phyloP scores from a whole-genome alignment of 345 rosid genomes.

The Microcos paniculata region DNA sequence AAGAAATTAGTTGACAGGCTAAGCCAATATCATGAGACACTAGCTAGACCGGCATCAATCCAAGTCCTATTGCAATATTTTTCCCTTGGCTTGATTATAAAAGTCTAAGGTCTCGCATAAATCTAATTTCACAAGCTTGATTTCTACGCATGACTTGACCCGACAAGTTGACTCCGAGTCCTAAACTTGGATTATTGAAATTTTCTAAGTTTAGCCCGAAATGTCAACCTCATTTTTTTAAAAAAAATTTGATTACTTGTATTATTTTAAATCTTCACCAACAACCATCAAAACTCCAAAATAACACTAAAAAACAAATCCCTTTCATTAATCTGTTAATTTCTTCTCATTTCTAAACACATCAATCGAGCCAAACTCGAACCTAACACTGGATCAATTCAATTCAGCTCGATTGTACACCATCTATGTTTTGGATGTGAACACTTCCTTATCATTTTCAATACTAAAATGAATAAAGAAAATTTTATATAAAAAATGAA shows the following conservation, averaged over 20 bases:
- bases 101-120: neutral
- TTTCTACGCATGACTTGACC: neutral
- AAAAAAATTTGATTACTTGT: neutral
- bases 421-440: too few species aligned
- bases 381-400: too few species aligned
- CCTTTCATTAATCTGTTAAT: too few species aligned
- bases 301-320: neutral
- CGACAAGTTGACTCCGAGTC: neutral
- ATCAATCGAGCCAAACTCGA: neutral
- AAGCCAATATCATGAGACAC: neutral
- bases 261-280: neutral
- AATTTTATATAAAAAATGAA: too few species aligned
- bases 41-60: neutral
- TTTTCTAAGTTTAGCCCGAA: neutral
- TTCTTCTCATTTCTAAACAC: neutral
- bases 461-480: neutral
- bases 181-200: neutral
- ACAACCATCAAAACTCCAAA: neutral
- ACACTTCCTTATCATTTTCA: neutral
- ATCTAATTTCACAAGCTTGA: conserved; percentile 2
- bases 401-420: too few species aligned
- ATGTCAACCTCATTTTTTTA: neutral
- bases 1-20: neutral
- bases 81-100: neutral
- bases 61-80: neutral